Evolutionary conservation across 345 rosid species (phyloP).

Genomic region (Nephelium lappaceum): DNA sequence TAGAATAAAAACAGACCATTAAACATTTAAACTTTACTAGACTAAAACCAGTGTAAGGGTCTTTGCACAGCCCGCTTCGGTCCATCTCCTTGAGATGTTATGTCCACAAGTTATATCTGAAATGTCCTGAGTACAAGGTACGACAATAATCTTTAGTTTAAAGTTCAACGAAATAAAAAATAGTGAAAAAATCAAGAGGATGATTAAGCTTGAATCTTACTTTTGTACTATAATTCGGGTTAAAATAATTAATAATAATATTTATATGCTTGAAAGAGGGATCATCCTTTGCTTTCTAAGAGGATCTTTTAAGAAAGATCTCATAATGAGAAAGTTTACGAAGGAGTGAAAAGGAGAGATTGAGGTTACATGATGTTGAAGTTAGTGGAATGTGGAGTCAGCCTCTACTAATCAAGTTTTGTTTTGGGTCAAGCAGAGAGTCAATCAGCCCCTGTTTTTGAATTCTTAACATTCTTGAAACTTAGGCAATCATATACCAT

Average conservation of each 20-base stretch:
- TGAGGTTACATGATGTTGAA: constrained; percentile 37
- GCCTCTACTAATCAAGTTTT: constrained; percentile 28
- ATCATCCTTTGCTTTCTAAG: constrained; percentile 25
- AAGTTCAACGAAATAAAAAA: neutral
- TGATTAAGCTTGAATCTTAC: constrained; percentile 28
- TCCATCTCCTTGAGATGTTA: too few relatives aligned
- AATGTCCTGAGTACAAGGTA: too few relatives aligned
- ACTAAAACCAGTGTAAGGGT: too few relatives aligned
- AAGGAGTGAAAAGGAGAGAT: constrained; percentile 3
- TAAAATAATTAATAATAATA: constrained; percentile 21
- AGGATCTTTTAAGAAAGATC: constrained; percentile 28
- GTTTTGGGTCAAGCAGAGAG: constrained; percentile 26
- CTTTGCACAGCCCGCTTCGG: too few relatives aligned
- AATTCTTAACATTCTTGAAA: constrained; percentile 1
- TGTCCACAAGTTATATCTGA: too few relatives aligned
- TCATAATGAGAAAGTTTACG: constrained; percentile 6
- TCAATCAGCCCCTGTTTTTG: constrained; percentile 28
- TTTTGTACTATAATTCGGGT: constrained; percentile 12
- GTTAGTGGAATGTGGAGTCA: constrained; percentile 54
- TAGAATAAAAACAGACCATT: constrained; percentile 14
- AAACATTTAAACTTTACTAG: too few relatives aligned
- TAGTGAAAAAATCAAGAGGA: constrained; percentile 14
- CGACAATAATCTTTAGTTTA: too few relatives aligned
- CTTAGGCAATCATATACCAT: neutral
- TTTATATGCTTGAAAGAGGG: constrained; percentile 8